Base-by-base conservation (phyloP, 2,329 filamentous ascomycete species). In the Xenoacremonium recifei region DNA sequence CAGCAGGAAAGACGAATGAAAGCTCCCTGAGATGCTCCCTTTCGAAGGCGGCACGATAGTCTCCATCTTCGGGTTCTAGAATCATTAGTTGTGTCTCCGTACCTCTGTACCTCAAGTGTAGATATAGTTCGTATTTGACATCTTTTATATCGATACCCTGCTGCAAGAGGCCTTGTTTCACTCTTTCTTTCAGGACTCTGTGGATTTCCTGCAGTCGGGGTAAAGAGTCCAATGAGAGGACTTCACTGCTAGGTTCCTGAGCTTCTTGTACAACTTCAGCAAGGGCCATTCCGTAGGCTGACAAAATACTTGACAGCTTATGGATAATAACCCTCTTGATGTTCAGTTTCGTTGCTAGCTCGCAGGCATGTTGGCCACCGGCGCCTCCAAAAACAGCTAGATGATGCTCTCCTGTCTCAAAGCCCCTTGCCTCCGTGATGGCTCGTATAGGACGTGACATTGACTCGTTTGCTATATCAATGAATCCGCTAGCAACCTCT, bases 391-490 rank as follows among this genome's bases (percentile, higher is more conserved):
- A 66, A 16, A 46, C 47, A 5, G 56, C 58, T 7, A 65, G 54
- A 16, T 59, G 48, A 23, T 64, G 61, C n/a, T 52, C 48, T 12
- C 46, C 49, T 2, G 55, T 55, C n/a, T 54, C 57, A 40, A 58
- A 61, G 12, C 58, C 60, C n/a, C 59, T 42, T 6, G 84, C 85
- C 63, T 89, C 85, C 2, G 46, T 89, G 40, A 88, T 65, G 27
- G 83, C 85, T 29, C 87, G 76, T 47, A 91, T 90, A 0, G 87
- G 87, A 21, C 85, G 71, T 3, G 80, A 82, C 85, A 89, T 89
- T 0, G 83, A 80, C 64, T 87, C 84, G 50, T 89, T 88, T 3
- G 85, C 84, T 34, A 88, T 82, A 47, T 84, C 79, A 57, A 88
- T 77, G 54, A 88, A 88, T 1, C 86, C 86, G 49, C 84, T 80